Evolutionary conservation across 208 protist species (phyloP).

Genomic region (Tritrichomonas musculus): DNA sequence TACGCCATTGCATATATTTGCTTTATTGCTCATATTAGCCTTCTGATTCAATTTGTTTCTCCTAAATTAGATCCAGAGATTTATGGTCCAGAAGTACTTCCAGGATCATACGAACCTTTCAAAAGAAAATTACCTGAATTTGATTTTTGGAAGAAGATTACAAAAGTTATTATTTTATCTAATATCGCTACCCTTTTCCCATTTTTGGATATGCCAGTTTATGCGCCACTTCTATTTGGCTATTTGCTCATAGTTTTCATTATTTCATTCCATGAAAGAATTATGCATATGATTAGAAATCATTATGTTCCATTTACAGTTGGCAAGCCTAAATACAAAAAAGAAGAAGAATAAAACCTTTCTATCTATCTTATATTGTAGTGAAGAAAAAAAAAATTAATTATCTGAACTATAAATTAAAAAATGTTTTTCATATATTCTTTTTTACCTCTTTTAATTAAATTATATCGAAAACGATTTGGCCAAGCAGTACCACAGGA

Average conservation of each 20-base stretch:
- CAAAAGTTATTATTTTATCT: background rate
- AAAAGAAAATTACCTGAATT: conserved; percentile 8
- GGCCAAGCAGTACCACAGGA: too few relatives aligned
- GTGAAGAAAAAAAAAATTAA: too few relatives aligned
- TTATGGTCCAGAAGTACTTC: background rate
- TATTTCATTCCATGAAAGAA: background rate
- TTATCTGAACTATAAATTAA: too few relatives aligned
- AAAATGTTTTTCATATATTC: too few relatives aligned
- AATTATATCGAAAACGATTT: too few relatives aligned
- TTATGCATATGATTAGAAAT: conserved; percentile 5
- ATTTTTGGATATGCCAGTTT: background rate
- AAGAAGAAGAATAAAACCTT: background rate
- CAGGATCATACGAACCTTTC: background rate
- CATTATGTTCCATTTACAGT: background rate
- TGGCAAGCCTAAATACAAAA: background rate
- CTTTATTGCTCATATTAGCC: background rate
- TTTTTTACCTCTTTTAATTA: too few relatives aligned
- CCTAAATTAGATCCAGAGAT: conserved; percentile 6
- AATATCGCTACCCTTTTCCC: background rate
- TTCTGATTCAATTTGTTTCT: background rate
- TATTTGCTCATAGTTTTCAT: background rate
- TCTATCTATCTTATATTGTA: background rate
- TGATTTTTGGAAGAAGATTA: background rate
- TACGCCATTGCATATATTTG: background rate
- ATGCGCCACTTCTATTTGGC: background rate